A percentile compares a stretch with the other conserved stretches of the same genome.
Evolutionary conservation across 768 basidiomycete genomes (phyloP).

Genomic region (Naematelia aurantialba): DNA sequence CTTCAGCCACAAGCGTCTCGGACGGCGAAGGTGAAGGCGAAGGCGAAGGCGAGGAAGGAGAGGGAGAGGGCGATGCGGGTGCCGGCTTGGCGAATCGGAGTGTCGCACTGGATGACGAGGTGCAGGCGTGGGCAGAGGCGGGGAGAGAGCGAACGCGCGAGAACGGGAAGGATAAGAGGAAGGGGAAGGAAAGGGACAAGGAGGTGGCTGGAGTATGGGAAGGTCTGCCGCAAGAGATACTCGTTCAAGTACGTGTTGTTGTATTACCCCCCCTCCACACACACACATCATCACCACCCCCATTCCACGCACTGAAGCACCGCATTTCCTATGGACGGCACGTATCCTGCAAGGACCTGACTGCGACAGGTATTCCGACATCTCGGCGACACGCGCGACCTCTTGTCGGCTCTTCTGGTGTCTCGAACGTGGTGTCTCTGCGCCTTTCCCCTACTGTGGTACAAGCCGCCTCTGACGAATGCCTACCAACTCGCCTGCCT

Average conservation of each 20-base stretch:
- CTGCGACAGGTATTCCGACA: constrained; percentile 66
- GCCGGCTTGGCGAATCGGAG: background rate
- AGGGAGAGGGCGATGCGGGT: background rate
- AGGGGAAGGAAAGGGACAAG: constrained; percentile 17
- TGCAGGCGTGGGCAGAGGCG: background rate
- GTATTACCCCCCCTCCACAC: background rate
- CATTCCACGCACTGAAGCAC: too few relatives aligned
- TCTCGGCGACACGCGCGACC: constrained; percentile 68
- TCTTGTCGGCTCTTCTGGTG: constrained; percentile 72
- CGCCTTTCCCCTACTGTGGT: constrained; percentile 91
- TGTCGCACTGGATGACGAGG: background rate
- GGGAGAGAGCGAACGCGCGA: background rate
- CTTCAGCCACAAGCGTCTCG: constrained; percentile 27
- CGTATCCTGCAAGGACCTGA: too few relatives aligned
- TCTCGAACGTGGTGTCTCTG: constrained; percentile 93
- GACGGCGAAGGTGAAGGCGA: constrained; percentile 23
- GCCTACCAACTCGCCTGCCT: constrained; percentile 71
- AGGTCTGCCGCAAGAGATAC: constrained; percentile 76
- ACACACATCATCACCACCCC: background rate
- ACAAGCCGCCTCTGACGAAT: constrained; percentile 73
- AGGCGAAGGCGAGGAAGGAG: constrained; percentile 17
- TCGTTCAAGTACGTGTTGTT: constrained; percentile 60
- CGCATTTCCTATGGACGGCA: too few relatives aligned
- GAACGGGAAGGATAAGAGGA: constrained; percentile 14
- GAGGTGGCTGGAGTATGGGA: background rate